Base-by-base conservation (phyloP, 2,329 filamentous ascomycete genomes). In the Aureobasidium uvarum region DNA sequence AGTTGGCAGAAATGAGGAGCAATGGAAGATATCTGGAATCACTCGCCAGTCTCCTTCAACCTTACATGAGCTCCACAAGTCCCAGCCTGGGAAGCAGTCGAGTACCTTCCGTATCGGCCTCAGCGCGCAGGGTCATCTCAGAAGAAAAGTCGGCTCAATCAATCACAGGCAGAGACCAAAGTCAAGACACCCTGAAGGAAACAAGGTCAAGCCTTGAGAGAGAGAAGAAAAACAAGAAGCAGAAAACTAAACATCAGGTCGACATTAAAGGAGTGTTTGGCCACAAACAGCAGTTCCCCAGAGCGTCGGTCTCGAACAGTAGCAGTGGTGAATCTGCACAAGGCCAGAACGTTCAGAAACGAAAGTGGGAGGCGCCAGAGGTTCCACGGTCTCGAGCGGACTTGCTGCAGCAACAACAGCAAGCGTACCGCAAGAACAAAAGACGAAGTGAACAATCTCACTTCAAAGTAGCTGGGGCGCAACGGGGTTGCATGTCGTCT, bases 401-500 rank as follows among this genome's bases (percentile, higher is more conserved):
- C 23, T 38, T 43, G 33, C 39, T 31, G 25, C 39, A 33, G 18
- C 25, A 58, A 45, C 54, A 33, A 58, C 16, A 33, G 25, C 25
- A 45, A 31, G 20, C 54, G 7, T 45, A 38, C 13, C 54, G 54
- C 54, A 58, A 58, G 23, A 43, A 33, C 38, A 45, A 39, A 58
- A 10, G 39, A 54, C 10, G 31, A 43, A 28, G 16, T 45, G 25
- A 31, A 31, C 6, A 45, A 58, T 58, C 10, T 58, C 54, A 33
- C 8, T 18, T 33, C 20, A 23, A 58, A 2, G 25, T 33, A 58
- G 25, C 54, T 58, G 39, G 39, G 3, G 23, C 25, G 39, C 25
- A 58, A 58, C 54, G 54, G 45, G 39, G n/a, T 38, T 45, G 39
- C 54, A 51, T 51, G 48, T 25, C n/a, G 39, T 25, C 36, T 55